These are phyloP conservation scores for Beauveria medogensis DNA, from an alignment of 2,329 filamentous ascomycete species.

Conservation along the genomic window DNA sequence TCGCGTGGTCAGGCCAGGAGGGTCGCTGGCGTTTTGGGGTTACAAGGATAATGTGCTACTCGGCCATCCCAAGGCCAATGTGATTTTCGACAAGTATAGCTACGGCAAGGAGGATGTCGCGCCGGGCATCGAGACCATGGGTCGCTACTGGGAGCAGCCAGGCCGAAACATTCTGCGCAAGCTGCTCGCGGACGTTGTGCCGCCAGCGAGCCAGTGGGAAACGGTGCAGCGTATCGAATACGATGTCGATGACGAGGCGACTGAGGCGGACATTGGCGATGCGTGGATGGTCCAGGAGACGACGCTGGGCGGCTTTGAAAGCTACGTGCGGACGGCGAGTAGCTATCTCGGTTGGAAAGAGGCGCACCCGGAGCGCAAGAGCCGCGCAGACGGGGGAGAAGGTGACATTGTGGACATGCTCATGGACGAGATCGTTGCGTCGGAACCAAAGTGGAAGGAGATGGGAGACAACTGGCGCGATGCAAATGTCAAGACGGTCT, in stretches of 20 bases:
- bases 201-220: slow-evolving; percentile 43
- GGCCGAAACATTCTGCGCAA: slow-evolving; percentile 47
- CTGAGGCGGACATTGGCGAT: slow-evolving; percentile 24
- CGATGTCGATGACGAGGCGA: slow-evolving; percentile 41
- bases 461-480: slow-evolving; percentile 43
- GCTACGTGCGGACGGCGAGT: slow-evolving; percentile 55
- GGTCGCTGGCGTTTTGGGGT: slow-evolving; percentile 57
- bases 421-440: slow-evolving; percentile 48
- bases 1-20: slow-evolving; percentile 44
- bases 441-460: slow-evolving; percentile 44
- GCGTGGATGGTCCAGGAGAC: slow-evolving; percentile 45
- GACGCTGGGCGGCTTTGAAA: slow-evolving; percentile 50
- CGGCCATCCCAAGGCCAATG: slow-evolving; percentile 41
- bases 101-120: slow-evolving; percentile 41
- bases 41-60: slow-evolving; percentile 57
- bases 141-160: slow-evolving; percentile 53
- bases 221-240: slow-evolving; percentile 47
- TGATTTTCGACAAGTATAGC: slow-evolving; percentile 45
- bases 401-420: slow-evolving; percentile 57
- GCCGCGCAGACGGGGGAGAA: slow-evolving; percentile 43
- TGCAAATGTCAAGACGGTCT: slow-evolving; percentile 47
- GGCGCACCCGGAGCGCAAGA: slow-evolving; percentile 41
- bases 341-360: slow-evolving; percentile 51
- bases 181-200: slow-evolving; percentile 41
- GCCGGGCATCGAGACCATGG: slow-evolving; percentile 41